Percentiles rank a stretch among this genome's conserved stretches.
These are phyloP conservation scores for Misopates orontium DNA, from an alignment of 257 asterid genomes.

Conservation along the genomic window DNA sequence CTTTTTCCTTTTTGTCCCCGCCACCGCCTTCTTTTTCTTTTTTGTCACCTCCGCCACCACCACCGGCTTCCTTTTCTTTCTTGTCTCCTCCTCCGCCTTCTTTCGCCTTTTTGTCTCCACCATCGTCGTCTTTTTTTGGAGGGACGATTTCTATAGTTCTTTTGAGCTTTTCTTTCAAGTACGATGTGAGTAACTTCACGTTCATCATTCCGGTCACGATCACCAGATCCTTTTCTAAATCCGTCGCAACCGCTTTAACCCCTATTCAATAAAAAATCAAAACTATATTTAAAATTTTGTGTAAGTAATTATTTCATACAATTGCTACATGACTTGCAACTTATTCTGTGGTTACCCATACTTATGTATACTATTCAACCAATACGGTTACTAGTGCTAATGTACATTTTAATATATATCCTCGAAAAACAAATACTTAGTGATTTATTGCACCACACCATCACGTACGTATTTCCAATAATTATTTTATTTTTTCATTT, in stretches of 20 bases:
- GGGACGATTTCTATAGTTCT: conserved; percentile 55
- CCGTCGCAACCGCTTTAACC: conserved; percentile 52
- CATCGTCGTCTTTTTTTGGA: conserved; percentile 55
- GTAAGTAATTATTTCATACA: too few species aligned
- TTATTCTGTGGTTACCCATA: too few species aligned
- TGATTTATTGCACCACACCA: too few species aligned
- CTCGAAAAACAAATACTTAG: too few species aligned
- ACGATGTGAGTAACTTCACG: conserved; percentile 52
- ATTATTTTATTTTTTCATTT: too few species aligned
- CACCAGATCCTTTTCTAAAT: conserved; percentile 66
- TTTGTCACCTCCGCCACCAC: conserved; percentile 27
- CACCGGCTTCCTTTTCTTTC: conserved; percentile 31
- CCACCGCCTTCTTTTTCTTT: conserved; percentile 24
- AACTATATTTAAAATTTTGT: too few species aligned
- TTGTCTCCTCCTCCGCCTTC: conserved; percentile 39
- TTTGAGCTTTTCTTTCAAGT: conserved; percentile 68
- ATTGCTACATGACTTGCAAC: too few species aligned
- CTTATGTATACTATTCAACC: too few species aligned
- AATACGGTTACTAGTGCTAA: too few species aligned
- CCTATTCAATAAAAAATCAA: conserved; percentile 40
- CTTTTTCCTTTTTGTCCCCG: conserved; percentile 18
- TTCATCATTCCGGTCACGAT: conserved; percentile 76
- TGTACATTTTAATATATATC: too few species aligned
- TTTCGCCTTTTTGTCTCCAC: too few species aligned
- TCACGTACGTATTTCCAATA: too few species aligned